A percentile compares a stretch with the other conserved stretches of the same genome.
Evolutionary conservation across 257 asterid genomes (phyloP).

Genomic region (Fraxinus quadrangulata): DNA sequence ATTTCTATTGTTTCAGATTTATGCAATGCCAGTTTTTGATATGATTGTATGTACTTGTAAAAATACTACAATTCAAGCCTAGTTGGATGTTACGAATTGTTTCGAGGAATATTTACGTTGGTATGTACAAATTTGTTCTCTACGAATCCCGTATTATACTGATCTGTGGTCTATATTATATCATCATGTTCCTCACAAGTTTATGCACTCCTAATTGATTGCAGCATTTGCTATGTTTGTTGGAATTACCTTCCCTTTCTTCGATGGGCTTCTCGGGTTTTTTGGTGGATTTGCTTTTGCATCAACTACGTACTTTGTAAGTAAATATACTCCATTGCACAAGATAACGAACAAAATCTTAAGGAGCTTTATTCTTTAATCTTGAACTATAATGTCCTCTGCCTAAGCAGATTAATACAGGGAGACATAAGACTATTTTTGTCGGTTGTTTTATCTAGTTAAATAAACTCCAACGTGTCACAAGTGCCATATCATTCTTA

Average conservation of each 20-base stretch:
- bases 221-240: conserved; percentile 29
- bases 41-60: conserved; percentile 11
- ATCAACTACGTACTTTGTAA: conserved; percentile 21
- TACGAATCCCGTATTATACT: neutral
- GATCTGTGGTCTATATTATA: neutral
- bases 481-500: neutral
- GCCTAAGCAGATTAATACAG: no score
- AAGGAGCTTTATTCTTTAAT: neutral
- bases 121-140: conserved; percentile 13
- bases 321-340: neutral
- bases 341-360: no score
- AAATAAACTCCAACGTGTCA: no score
- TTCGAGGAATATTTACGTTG: conserved; percentile 19
- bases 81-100: neutral
- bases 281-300: conserved; percentile 26
- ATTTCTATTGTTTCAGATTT: conserved; percentile 21
- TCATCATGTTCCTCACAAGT: neutral
- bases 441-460: no score
- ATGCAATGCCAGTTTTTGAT: conserved; percentile 39
- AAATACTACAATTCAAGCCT: conserved; percentile 21
- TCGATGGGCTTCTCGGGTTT: conserved; percentile 28
- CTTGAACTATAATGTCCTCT: neutral
- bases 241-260: conserved; percentile 22
- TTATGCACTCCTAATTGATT: neutral
- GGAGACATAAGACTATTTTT: no score